Evolutionary conservation across 2,329 filamentous ascomycete species (phyloP), one percentile per base, ranked within the genome.

Genomic region (Mariannaea sp.): DNA sequence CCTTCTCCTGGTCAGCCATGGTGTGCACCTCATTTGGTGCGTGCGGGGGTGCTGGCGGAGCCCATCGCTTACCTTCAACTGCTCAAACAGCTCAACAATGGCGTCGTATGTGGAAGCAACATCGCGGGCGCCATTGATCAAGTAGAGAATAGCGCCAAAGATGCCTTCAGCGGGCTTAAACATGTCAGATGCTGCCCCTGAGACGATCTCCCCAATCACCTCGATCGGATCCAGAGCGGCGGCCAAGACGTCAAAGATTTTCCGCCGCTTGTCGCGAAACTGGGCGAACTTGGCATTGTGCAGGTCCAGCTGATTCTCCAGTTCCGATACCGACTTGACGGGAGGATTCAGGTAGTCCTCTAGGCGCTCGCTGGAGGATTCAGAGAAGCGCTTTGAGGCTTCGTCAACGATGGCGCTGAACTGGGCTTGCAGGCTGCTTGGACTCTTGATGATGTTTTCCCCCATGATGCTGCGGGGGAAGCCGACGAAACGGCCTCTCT

Each of bases 81-180:
- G 70, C 9, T 70, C 69, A 60, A 80, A 75, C 19, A 80, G 60
- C 40, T 75, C 74, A 2, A 74, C 58, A 6, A 80, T 79, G 5
- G 70, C 70, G 58, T 80, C 74, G 41, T 80, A 79, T 7, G 70
- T 69, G 1, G 71, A 61, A 1, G 75, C 77, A 13, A 79, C 77
- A 43, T 77, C 72, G 16, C 72, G 71, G 2, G 76, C 77, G 7
- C 76, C 75, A 27, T 69, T 69, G 14, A 80, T 68, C 7, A 80
- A 64, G 48, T 76, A 74, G 12, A 71, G 61, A 2, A 76, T 74
- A 7, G 76, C 76, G 7, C 71, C 67, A 55, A 76, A 79, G 44
- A 78, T 73, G 22, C 67, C 65, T 40, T 74, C 67, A 3, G 72
- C 70, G 0, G 77, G 74, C 2, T 75, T 66, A 53, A 79, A 78